phyloP scores from a whole-genome alignment of 148 eudicot species.

The Cornus suecica region DNA sequence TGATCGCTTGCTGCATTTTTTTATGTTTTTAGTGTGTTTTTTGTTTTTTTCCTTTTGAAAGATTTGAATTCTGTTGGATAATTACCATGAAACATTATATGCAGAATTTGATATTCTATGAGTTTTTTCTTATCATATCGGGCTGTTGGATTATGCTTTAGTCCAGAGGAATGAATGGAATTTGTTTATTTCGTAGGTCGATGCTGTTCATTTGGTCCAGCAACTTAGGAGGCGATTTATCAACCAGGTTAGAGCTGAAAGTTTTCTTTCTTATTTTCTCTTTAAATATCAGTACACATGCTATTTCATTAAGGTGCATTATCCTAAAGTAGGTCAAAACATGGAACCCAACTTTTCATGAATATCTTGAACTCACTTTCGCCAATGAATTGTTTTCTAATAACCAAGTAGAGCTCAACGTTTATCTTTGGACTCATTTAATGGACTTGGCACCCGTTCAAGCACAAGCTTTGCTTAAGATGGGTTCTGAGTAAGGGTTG shows the following conservation, averaged over 20 bases:
- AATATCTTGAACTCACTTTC: too few species aligned
- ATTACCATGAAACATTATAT: background rate
- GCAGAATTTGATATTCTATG: background rate
- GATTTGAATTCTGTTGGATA: background rate
- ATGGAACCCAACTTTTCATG: too few species aligned
- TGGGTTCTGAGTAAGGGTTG: background rate
- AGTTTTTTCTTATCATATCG: background rate
- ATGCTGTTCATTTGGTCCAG: conserved; percentile 70
- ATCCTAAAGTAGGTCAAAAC: background rate
- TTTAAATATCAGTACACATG: background rate
- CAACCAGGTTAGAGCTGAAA: conserved; percentile 61
- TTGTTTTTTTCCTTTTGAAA: background rate
- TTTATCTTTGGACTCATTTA: background rate
- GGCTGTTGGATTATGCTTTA: conserved; percentile 5
- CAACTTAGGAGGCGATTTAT: conserved; percentile 59
- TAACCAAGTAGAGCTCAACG: background rate
- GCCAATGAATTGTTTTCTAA: too few species aligned
- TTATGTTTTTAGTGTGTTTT: background rate
- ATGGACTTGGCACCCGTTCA: background rate
- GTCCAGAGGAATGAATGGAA: conserved; percentile 6
- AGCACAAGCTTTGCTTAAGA: background rate
- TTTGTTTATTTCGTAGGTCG: conserved; percentile 51
- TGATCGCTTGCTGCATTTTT: background rate
- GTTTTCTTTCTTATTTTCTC: conserved; percentile 10
- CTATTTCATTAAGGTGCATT: background rate